Conservation (phyloP, 2,329 filamentous ascomycete species). For the Beauveria australis region DNA sequence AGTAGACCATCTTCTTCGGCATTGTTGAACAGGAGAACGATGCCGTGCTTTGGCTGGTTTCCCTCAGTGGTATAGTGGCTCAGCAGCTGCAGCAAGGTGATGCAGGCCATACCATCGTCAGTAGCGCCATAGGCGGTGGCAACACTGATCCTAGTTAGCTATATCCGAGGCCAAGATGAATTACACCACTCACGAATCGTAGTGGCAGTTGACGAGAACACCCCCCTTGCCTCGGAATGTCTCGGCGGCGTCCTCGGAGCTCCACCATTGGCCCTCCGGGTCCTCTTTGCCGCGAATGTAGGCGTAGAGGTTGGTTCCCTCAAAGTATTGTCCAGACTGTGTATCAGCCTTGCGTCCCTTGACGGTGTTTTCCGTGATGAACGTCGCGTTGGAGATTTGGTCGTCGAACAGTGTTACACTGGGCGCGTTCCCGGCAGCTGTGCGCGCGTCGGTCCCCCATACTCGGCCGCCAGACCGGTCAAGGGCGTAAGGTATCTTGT, state of each 20-base stretch:
- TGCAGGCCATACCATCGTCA: constrained; percentile 84
- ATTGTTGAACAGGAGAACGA: constrained; percentile 86
- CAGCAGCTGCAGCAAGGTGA: constrained; percentile 78
- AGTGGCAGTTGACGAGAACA: constrained; percentile 90
- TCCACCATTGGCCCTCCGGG: constrained; percentile 67
- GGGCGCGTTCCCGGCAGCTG: constrained; percentile 15
- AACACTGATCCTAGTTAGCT: constrained; percentile 46
- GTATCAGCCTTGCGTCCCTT: constrained; percentile 17
- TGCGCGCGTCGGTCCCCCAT: constrained; percentile 14
- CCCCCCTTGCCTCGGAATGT: constrained; percentile 56
- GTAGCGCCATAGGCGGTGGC: constrained; percentile 89
- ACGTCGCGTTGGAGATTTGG: constrained; percentile 67
- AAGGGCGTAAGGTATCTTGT: constrained; percentile 40
- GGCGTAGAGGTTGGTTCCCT: constrained; percentile 85
- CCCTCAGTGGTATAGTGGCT: constrained; percentile 71
- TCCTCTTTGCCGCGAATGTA: constrained; percentile 81
- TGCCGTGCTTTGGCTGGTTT: constrained; percentile 67
- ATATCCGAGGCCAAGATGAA: neutral
- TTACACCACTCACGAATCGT: constrained; percentile 52
- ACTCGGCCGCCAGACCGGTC: constrained; percentile 28
- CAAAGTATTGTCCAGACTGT: constrained; percentile 64
- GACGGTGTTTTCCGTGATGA: constrained; percentile 24
- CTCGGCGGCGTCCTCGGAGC: constrained; percentile 29
- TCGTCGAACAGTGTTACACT: constrained; percentile 71
- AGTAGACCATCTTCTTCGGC: constrained; percentile 90